phyloP scores from a whole-genome alignment of 495 filamentous ascomycete genomes.

The Chaetomium cochliodes region DNA sequence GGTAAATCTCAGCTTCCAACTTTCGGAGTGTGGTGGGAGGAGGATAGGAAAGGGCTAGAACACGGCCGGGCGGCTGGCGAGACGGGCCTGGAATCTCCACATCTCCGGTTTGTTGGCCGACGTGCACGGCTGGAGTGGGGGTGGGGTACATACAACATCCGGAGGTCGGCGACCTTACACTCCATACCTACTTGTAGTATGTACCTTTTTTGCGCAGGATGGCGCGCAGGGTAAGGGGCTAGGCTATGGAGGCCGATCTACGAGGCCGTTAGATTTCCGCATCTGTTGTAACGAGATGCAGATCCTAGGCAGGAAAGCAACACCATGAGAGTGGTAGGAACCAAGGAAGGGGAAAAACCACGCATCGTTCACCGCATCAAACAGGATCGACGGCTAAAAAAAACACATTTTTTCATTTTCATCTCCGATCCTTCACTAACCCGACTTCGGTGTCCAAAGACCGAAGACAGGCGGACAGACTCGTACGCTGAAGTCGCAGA shows the following conservation, averaged over 20 bases:
- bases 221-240: no score
- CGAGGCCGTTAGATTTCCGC: neutral
- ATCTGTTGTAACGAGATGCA: neutral
- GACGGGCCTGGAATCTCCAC: neutral
- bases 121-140: neutral
- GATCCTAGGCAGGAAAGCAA: neutral
- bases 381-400: neutral
- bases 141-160: neutral
- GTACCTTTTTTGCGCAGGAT: neutral
- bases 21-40: no score
- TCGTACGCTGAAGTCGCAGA: no score
- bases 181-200: no score
- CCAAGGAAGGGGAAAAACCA: neutral
- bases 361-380: neutral
- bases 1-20: neutral
- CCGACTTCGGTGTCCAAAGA: neutral
- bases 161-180: neutral
- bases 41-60: neutral
- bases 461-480: no score
- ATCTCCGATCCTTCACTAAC: neutral
- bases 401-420: neutral
- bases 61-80: neutral
- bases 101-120: neutral
- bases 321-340: neutral
- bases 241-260: neutral